Evolutionary conservation across 2,329 filamentous ascomycete genomes (phyloP).

Genomic region (Arthroderma uncinatum): DNA sequence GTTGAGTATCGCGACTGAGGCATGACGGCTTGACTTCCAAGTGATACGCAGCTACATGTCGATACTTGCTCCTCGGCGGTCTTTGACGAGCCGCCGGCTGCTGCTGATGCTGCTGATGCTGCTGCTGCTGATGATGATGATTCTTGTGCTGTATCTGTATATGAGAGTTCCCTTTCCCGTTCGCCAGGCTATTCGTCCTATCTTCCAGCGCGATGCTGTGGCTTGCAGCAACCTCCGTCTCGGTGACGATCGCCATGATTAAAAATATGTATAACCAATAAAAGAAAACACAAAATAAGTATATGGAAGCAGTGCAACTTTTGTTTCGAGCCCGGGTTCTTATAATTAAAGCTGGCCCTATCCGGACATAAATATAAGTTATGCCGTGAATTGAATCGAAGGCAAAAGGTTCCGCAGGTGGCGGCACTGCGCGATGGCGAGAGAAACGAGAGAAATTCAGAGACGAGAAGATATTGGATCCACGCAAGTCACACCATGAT

Average conservation of each 20-base stretch:
- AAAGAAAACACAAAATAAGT: no score
- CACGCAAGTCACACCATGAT: no score
- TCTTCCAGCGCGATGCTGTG: background rate
- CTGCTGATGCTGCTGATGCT: background rate
- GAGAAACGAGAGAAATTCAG: background rate
- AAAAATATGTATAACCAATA: background rate
- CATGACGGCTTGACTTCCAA: slow-evolving; percentile 60
- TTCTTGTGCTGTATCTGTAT: slow-evolving; percentile 5
- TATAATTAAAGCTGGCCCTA: no score
- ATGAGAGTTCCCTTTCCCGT: background rate
- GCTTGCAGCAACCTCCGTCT: background rate
- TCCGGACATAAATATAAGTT: no score
- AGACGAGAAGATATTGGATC: background rate
- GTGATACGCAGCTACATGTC: slow-evolving; percentile 84
- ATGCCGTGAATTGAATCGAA: no score
- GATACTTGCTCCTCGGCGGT: slow-evolving; percentile 55
- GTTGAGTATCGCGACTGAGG: slow-evolving; percentile 68
- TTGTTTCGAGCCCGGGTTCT: no score
- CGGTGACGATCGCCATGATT: background rate
- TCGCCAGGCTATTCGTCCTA: slow-evolving; percentile 1
- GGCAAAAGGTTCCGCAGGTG: no score
- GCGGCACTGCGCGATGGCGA: background rate
- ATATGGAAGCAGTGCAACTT: no score
- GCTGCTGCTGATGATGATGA: background rate
- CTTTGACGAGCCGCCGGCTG: background rate